phyloP scores from a whole-genome alignment of 257 asterid genomes.

The Plantago ovata region DNA sequence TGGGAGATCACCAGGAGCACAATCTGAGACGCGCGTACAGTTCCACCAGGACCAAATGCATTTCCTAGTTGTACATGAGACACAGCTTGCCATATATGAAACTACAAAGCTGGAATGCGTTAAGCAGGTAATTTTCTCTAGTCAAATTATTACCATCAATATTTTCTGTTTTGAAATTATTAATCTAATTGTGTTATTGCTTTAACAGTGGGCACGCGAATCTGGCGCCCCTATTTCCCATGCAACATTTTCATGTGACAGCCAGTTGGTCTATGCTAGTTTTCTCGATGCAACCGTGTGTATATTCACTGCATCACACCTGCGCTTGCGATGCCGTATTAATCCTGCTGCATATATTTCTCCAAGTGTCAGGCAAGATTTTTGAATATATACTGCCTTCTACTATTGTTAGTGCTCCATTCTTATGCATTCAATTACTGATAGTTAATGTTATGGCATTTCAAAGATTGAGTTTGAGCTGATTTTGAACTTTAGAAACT shows the following conservation, averaged over 20 bases:
- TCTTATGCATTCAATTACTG: too few species aligned
- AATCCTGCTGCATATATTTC: slow-evolving; percentile 52
- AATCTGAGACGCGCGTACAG: slow-evolving; percentile 56
- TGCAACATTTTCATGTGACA: slow-evolving; percentile 59
- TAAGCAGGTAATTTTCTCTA: slow-evolving; percentile 34
- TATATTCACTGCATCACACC: slow-evolving; percentile 44
- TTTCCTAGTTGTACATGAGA: slow-evolving; percentile 57
- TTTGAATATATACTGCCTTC: neutral
- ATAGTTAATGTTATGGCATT: too few species aligned
- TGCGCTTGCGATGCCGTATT: slow-evolving; percentile 51
- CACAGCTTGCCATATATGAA: slow-evolving; percentile 60
- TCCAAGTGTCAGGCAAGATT: slow-evolving; percentile 31
- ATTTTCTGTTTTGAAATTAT: neutral
- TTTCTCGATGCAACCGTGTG: slow-evolving; percentile 49
- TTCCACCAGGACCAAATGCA: slow-evolving; percentile 62
- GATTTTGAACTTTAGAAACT: too few species aligned
- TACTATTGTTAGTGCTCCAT: neutral
- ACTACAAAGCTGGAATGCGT: slow-evolving; percentile 51
- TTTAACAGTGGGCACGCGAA: slow-evolving; percentile 51
- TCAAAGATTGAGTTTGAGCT: too few species aligned
- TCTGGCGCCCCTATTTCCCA: slow-evolving; percentile 55
- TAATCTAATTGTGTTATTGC: neutral
- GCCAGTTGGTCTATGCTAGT: slow-evolving; percentile 50
- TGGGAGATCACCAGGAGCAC: slow-evolving; percentile 44
- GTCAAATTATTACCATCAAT: neutral